Evolutionary conservation across 768 basidiomycete species (phyloP).

Genomic region (Lactarius trivialis): DNA sequence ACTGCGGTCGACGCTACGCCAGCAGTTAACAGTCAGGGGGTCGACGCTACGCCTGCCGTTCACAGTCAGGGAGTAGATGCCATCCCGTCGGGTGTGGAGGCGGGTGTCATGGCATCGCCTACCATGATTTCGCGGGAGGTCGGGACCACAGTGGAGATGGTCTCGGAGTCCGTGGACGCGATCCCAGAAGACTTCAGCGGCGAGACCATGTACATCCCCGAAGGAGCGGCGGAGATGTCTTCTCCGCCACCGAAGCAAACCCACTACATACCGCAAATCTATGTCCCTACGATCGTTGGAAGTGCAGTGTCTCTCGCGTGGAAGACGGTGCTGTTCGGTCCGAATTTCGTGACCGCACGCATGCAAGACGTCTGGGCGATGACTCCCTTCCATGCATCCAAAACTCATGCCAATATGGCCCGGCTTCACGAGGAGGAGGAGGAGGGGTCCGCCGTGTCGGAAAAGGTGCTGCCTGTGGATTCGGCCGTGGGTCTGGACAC

Average conservation of each 20-base stretch:
- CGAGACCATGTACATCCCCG: slow-evolving; percentile 18
- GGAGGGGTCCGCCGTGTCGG: slow-evolving; percentile 13
- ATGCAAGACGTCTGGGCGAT: slow-evolving; percentile 30
- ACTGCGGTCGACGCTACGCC: slow-evolving; percentile 51
- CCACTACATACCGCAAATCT: slow-evolving; percentile 17
- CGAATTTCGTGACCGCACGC: slow-evolving; percentile 29
- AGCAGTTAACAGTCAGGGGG: slow-evolving; percentile 35
- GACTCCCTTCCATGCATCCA: slow-evolving; percentile 24
- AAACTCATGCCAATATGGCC: slow-evolving; percentile 3
- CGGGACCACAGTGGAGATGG: slow-evolving; percentile 13
- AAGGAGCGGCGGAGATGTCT: slow-evolving; percentile 4
- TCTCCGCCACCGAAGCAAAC: slow-evolving; percentile 24
- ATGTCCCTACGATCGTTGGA: slow-evolving; percentile 27
- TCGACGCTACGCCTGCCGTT: slow-evolving; percentile 50
- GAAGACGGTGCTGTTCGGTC: slow-evolving; percentile 30
- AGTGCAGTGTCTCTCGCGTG: slow-evolving; percentile 29
- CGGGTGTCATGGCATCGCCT: slow-evolving; percentile 29
- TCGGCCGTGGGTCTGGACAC: slow-evolving; percentile 21
- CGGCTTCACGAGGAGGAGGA: slow-evolving; percentile 14
- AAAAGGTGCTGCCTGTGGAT: slow-evolving; percentile 18
- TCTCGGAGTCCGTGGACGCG: slow-evolving; percentile 19
- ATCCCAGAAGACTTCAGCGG: slow-evolving; percentile 20
- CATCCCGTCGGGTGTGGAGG: slow-evolving; percentile 31
- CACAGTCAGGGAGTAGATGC: slow-evolving; percentile 44
- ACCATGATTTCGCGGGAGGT: slow-evolving; percentile 25